phyloP scores from a whole-genome alignment of 2,329 filamentous ascomycete genomes.

The Cadophora sp. region DNA sequence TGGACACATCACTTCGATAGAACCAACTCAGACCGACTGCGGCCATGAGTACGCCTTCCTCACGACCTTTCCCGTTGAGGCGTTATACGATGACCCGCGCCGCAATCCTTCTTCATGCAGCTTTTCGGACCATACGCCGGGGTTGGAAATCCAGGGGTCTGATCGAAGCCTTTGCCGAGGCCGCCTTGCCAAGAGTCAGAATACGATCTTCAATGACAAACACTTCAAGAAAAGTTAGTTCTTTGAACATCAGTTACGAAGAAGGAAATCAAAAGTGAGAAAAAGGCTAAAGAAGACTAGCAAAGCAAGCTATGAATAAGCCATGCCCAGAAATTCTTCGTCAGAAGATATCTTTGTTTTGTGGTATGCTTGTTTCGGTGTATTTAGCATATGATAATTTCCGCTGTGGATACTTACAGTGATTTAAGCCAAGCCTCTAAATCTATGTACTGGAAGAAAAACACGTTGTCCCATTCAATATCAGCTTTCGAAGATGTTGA shows the following conservation, averaged over 20 bases:
- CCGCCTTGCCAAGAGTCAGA: not conserved
- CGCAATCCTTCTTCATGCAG: not conserved
- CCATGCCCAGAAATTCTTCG: no score
- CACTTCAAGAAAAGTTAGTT: not conserved
- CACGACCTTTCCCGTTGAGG: not conserved
- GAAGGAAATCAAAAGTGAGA: not conserved
- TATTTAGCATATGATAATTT: not conserved
- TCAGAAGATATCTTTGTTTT: no score
- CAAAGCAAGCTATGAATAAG: not conserved
- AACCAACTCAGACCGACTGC: not conserved
- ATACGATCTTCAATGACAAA: not conserved
- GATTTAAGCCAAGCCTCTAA: not conserved
- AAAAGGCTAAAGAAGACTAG: not conserved
- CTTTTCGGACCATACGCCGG: not conserved
- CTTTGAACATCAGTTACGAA: not conserved
- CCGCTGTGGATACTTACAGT: not conserved
- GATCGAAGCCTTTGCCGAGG: not conserved
- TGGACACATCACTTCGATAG: not conserved
- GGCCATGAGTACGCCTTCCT: conserved; percentile 1
- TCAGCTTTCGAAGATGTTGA: conserved; percentile 48
- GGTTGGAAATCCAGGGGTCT: not conserved
- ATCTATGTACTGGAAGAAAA: conserved; percentile 46
- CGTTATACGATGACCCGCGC: conserved; percentile 2
- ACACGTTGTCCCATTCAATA: conserved; percentile 45
- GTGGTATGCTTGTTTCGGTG: not conserved